Base-by-base conservation (phyloP, 495 filamentous ascomycete genomes). In the Lindgomyces ingoldianus region DNA sequence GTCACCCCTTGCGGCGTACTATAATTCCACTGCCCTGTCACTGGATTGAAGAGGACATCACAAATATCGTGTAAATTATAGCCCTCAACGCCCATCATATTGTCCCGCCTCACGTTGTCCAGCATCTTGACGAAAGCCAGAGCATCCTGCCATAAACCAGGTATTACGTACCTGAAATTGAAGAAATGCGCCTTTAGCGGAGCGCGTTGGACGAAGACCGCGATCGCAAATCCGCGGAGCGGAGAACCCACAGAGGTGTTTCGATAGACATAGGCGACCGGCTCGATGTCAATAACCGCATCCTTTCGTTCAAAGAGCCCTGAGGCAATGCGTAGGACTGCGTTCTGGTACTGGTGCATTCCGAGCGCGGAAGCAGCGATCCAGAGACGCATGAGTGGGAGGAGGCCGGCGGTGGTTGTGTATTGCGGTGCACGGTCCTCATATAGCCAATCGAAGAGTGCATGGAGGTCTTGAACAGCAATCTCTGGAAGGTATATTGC, bases 371-470 rank as follows among this genome's bases (percentile, higher is more conserved):
- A 24, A 19, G 27, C 26, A 16, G 52, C 22, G 3, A 55, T 11
- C 26, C 30, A 55, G 3, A 55, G 30, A 3, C 25, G 25, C 26
- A 55, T 55, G 18, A 55, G 30, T n/a, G 10, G 10, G 3, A 24
- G 19, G 3, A 55, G 25, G 52, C 26, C 52, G 3, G 26, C 26
- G 6, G 25, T 3, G 26, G 52, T 36, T 6, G 11, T 55, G 52
- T 10, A 55, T 27, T 21, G n/a, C 12, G 52, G 52, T 24, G 25
- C 11, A 4, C 19, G 25, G 19, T 52, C 44, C 10, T 55, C 27
- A 21, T 55, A 55, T 14, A 55, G 10, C 52, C 52, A 55, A 11
- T 41, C 3, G 27, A 47, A 18, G 44, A 47, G 44, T n/a, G 18
- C 6, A n/a, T 47, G 44, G 44, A 47, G 21, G 44, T 47, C 44